phyloP scores from a whole-genome alignment of 2,329 filamentous ascomycete genomes.

The Periconia sp. region DNA sequence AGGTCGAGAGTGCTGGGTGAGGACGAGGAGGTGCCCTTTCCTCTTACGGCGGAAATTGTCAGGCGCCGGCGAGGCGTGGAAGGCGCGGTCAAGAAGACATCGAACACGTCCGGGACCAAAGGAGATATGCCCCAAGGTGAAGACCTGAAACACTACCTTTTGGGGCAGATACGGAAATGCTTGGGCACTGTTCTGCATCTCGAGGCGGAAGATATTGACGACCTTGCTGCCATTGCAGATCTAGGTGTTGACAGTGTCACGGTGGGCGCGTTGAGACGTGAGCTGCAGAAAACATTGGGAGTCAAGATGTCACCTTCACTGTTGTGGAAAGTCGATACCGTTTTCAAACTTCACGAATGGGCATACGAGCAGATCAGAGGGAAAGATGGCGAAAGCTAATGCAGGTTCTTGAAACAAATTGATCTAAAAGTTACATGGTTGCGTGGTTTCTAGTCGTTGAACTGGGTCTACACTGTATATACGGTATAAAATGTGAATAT shows the following conservation, averaged over 20 bases:
- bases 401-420: neutral
- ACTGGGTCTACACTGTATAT: too few species aligned
- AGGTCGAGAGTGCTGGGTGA: constrained; percentile 34
- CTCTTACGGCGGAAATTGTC: constrained; percentile 18
- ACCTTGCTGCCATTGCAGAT: constrained; percentile 37
- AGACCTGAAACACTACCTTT: constrained; percentile 36
- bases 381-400: neutral
- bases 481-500: too few species aligned
- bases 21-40: constrained; percentile 28
- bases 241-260: constrained; percentile 47
- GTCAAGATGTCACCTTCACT: constrained; percentile 45
- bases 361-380: constrained; percentile 28
- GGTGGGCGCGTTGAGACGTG: constrained; percentile 39
- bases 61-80: constrained; percentile 6
- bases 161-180: constrained; percentile 34
- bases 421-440: too few species aligned
- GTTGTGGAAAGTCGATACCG: constrained; percentile 47
- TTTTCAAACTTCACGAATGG: constrained; percentile 42
- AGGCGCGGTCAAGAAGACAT: neutral
- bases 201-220: constrained; percentile 38
- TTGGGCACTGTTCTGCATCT: constrained; percentile 40
- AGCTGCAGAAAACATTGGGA: constrained; percentile 38
- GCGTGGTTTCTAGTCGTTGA: too few species aligned
- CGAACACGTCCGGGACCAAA: constrained; percentile 1
- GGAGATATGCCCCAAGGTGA: neutral